Percentiles rank a stretch among this genome's conserved stretches.
phyloP scores from a whole-genome alignment of 2,329 filamentous ascomycete genomes.

The Paraconiothyrium brasiliense region DNA sequence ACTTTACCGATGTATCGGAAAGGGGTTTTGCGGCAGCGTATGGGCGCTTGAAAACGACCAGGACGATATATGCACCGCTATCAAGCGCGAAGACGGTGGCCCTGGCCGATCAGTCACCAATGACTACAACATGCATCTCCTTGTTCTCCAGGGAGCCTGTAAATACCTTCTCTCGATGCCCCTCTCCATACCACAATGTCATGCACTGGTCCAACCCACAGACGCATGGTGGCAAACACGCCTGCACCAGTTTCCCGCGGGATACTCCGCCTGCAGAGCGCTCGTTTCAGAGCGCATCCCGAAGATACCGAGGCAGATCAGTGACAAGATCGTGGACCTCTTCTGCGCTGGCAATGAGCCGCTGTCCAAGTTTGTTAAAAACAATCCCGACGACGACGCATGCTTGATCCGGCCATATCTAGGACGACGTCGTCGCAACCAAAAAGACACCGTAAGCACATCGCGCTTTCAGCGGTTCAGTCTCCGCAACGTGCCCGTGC shows the following conservation, averaged over 20 bases:
- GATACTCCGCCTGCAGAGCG: conserved; percentile 10
- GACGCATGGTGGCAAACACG: conserved; percentile 3
- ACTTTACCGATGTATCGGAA: conserved; percentile 22
- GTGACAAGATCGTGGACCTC: conserved; percentile 41
- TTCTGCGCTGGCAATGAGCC: conserved; percentile 42
- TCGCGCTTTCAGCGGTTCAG: conserved; percentile 44
- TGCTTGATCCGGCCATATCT: conserved; percentile 62
- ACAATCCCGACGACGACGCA: conserved; percentile 40
- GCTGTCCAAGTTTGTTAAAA: conserved; percentile 28
- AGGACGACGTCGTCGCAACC: conserved; percentile 35
- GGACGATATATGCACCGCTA: neutral
- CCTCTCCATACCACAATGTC: conserved; percentile 3
- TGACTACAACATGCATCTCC: conserved; percentile 21
- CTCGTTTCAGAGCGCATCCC: conserved; percentile 20
- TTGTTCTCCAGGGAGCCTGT: conserved; percentile 3
- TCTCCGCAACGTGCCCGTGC: conserved; percentile 61
- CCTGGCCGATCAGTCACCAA: conserved; percentile 22
- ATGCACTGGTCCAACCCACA: conserved; percentile 5
- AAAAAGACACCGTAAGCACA: neutral
- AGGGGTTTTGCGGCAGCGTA: conserved; percentile 26
- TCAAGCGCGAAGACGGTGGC: conserved; percentile 23
- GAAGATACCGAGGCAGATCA: conserved; percentile 16
- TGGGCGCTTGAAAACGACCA: conserved; percentile 13
- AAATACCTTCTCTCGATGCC: neutral
- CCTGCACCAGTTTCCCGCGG: conserved; percentile 33